Conservation (phyloP, 208 protist genomes). For the Endotrypanum monterogeii region DNA sequence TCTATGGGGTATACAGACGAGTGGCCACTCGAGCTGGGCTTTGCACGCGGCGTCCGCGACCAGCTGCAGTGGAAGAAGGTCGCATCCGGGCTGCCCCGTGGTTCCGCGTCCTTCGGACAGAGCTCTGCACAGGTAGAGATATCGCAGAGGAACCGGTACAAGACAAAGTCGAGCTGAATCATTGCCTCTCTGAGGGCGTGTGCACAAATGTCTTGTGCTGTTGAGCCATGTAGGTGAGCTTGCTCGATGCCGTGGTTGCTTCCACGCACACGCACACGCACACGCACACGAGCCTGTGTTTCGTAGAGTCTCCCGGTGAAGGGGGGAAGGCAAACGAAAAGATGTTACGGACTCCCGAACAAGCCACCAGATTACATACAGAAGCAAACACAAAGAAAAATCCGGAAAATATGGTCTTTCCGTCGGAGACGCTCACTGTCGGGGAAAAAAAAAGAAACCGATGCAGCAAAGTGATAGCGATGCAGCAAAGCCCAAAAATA, state of each 20-base stretch:
- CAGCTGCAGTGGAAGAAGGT: conserved; percentile 69
- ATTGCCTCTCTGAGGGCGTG: conserved; percentile 13
- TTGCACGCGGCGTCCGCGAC: conserved; percentile 46
- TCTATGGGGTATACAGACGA: conserved; percentile 4
- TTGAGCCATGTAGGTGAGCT: background rate
- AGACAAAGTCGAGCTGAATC: conserved; percentile 65
- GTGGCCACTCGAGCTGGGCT: conserved; percentile 8
- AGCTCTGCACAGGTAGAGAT: conserved; percentile 62
- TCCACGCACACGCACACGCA: no score
- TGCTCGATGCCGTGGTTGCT: background rate
- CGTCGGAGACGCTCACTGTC: no score
- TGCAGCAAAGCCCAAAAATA: background rate
- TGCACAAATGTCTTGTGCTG: no score
- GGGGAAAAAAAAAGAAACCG: background rate
- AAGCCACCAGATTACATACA: background rate
- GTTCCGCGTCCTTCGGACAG: conserved; percentile 53
- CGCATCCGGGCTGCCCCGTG: conserved; percentile 63
- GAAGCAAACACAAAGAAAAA: background rate
- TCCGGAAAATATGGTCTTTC: background rate
- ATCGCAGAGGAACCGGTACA: conserved; percentile 85
- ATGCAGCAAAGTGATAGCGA: background rate
- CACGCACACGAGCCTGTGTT: no score
- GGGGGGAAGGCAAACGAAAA: background rate
- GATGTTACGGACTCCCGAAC: background rate
- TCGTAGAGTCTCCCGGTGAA: background rate